Evolutionary conservation across 2,329 filamentous ascomycete species (phyloP).

Genomic region (Penicillium paneum): DNA sequence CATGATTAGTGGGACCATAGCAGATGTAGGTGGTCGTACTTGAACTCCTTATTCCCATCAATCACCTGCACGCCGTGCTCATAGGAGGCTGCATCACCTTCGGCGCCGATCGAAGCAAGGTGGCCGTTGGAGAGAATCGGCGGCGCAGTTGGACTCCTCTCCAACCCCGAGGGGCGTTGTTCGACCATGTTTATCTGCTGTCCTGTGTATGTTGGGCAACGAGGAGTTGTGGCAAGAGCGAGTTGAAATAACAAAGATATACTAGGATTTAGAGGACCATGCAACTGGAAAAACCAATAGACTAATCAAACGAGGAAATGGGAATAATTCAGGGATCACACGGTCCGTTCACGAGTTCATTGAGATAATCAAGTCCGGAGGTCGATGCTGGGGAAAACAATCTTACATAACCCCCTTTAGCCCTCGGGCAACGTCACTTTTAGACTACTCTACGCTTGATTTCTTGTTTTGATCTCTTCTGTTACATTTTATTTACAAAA

Average conservation of each 20-base stretch:
- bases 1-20: background rate
- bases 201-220: background rate
- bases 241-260: conserved; percentile 11
- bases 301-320: conserved; percentile 4
- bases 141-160: conserved; percentile 32
- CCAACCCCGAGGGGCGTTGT: conserved; percentile 24
- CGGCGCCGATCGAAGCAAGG: conserved; percentile 43
- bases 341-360: conserved; percentile 18
- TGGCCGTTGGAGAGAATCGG: conserved; percentile 46
- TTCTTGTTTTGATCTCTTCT: background rate
- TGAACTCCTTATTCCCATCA: conserved; percentile 94
- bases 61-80: conserved; percentile 96
- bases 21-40: conserved; percentile 56
- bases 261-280: conserved; percentile 14
- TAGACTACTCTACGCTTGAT: background rate
- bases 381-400: conserved; percentile 18
- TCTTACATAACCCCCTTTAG: conserved; percentile 21
- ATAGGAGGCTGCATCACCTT: conserved; percentile 51
- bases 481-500: background rate
- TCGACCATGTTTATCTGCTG: conserved; percentile 23
- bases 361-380: conserved; percentile 15
- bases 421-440: background rate
- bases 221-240: conserved; percentile 12
- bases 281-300: conserved; percentile 12
- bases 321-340: conserved; percentile 12